A percentile compares a stretch with the other conserved stretches of the same genome.
Evolutionary conservation across 2,329 filamentous ascomycete genomes (phyloP).

Genomic region (Byssoonygena ceratinophila): DNA sequence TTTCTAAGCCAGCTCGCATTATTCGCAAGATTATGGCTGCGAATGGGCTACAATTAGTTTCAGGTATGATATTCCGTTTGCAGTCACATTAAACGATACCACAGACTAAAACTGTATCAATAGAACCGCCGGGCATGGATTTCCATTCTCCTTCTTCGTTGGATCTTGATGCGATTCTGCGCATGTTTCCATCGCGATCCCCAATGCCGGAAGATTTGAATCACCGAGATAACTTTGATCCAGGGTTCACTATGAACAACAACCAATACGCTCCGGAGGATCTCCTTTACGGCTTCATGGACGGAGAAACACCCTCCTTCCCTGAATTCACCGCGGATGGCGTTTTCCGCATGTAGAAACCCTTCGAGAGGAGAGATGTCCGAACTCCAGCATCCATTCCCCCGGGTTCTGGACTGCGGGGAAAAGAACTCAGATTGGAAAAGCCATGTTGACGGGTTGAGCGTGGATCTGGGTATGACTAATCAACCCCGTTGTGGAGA

Average conservation of each 20-base stretch:
- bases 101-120: neutral
- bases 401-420: neutral
- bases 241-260: constrained; percentile 7
- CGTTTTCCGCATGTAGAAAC: constrained; percentile 12
- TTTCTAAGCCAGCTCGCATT: constrained; percentile 17
- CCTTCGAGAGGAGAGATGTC: neutral
- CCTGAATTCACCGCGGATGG: constrained; percentile 14
- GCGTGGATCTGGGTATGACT: neutral
- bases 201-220: constrained; percentile 6
- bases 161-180: constrained; percentile 17
- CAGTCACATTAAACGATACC: neutral
- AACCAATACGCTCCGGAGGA: constrained; percentile 15
- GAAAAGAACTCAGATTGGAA: neutral
- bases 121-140: constrained; percentile 13
- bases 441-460: neutral
- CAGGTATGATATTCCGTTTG: constrained; percentile 10
- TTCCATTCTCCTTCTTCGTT: constrained; percentile 16
- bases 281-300: constrained; percentile 18
- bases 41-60: constrained; percentile 15
- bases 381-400: neutral
- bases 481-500: neutral
- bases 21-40: constrained; percentile 18
- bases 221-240: constrained; percentile 13
- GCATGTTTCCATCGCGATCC: constrained; percentile 17
- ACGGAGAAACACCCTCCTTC: constrained; percentile 15